Percentiles rank a stretch among this genome's conserved stretches.
phyloP scores from a whole-genome alignment of 2,329 filamentous ascomycete genomes.

The Bretziella fagacearum region DNA sequence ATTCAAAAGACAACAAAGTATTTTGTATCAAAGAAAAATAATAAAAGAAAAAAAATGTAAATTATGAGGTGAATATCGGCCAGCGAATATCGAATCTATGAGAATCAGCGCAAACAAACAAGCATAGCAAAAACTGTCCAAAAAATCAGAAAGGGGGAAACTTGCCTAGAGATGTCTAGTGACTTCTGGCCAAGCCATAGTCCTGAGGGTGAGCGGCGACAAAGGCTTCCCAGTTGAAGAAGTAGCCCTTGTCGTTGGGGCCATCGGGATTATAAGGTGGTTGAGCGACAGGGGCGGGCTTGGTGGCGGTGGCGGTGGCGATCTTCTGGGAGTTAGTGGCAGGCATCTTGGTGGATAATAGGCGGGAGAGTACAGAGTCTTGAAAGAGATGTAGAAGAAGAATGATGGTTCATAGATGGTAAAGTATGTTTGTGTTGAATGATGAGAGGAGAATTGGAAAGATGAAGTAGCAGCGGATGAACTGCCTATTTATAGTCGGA shows the following conservation, averaged over 20 bases:
- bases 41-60: too few species aligned
- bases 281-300: background rate
- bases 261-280: background rate
- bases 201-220: background rate
- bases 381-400: background rate
- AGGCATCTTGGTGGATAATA: background rate
- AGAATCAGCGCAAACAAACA: too few species aligned
- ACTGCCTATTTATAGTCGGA: background rate
- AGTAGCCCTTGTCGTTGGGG: background rate
- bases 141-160: too few species aligned
- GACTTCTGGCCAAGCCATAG: background rate
- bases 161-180: too few species aligned
- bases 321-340: background rate
- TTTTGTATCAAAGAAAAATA: too few species aligned
- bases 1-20: too few species aligned
- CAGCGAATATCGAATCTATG: too few species aligned
- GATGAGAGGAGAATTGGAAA: background rate
- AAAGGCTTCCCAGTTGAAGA: background rate
- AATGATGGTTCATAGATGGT: too few species aligned
- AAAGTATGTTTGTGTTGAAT: background rate
- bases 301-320: background rate
- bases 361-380: background rate
- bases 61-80: too few species aligned
- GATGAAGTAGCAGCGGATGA: background rate
- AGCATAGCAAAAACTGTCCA: too few species aligned